phyloP scores from a whole-genome alignment of 495 filamentous ascomycete genomes.

The Neurospora terricola region DNA sequence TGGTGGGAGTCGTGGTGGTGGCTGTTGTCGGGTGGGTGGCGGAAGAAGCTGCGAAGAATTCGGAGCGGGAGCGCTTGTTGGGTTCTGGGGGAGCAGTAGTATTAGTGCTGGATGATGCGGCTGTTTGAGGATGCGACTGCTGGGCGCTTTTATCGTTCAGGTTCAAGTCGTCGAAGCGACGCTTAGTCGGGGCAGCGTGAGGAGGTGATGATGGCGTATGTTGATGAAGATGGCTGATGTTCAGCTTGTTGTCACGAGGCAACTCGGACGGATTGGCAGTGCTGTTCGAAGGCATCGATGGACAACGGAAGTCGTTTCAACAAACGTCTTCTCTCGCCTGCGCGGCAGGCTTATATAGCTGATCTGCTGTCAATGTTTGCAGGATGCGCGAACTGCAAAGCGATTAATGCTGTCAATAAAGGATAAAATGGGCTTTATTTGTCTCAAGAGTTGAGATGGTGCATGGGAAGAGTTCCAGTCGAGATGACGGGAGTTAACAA shows the following conservation, averaged over 20 bases:
- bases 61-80: slow-evolving; percentile 23
- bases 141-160: background rate
- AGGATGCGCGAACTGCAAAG: background rate
- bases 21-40: slow-evolving; percentile 3
- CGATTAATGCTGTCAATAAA: background rate
- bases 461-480: background rate
- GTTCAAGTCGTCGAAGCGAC: background rate
- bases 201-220: background rate
- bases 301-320: background rate
- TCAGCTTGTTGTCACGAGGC: background rate
- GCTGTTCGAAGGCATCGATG: background rate
- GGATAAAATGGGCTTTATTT: background rate
- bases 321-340: background rate
- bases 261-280: background rate
- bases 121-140: background rate
- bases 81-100: background rate
- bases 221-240: background rate
- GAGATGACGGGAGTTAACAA: background rate
- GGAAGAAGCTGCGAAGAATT: slow-evolving; percentile 5
- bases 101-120: background rate
- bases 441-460: background rate
- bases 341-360: background rate
- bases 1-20: slow-evolving; percentile 6
- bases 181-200: background rate
- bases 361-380: background rate